phyloP scores from a whole-genome alignment of 164 flowering plant genomes.

The Chloranthus sessilifolius region DNA sequence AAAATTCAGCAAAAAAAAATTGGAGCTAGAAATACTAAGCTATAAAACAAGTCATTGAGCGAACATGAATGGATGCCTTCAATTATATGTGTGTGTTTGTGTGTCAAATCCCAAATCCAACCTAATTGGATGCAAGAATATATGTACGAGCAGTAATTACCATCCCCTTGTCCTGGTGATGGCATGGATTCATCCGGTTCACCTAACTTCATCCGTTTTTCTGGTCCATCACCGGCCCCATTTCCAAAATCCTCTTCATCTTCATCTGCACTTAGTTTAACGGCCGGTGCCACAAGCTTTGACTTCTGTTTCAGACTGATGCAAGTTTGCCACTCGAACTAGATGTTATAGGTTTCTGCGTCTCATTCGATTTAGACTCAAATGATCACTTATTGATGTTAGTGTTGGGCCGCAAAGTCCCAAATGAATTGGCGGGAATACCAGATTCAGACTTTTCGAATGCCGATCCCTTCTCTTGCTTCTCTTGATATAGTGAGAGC shows the following conservation, averaged over 20 bases:
- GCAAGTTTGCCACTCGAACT: conserved; percentile 84
- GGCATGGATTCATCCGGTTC: conserved; percentile 30
- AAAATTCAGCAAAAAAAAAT: too few species aligned
- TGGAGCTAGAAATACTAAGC: too few species aligned
- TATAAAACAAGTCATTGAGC: too few species aligned
- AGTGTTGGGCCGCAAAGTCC: conserved; percentile 28
- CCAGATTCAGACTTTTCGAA: conserved; percentile 27
- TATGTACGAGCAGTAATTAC: conserved; percentile 57
- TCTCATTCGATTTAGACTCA: conserved; percentile 30
- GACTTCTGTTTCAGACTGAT: conserved; percentile 96
- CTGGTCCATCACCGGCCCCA: conserved; percentile 33
- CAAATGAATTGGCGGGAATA: conserved; percentile 18
- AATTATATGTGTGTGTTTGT: too few species aligned
- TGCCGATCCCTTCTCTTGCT: conserved; percentile 29
- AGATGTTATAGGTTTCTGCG: conserved; percentile 28
- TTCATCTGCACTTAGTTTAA: conserved; percentile 77
- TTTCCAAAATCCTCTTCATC: conserved; percentile 40
- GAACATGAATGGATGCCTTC: too few species aligned
- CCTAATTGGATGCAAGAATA: conserved; percentile 15
- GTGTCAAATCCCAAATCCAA: neutral
- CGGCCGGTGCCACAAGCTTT: conserved; percentile 66
- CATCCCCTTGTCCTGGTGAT: conserved; percentile 36
- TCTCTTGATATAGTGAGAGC: too few species aligned
- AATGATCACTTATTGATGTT: conserved; percentile 22
- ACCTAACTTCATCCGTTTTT: conserved; percentile 62